Evolutionary conservation across 345 rosid species (phyloP), one percentile per base, ranked within the genome.

Genomic region (Heritiera fomes): DNA sequence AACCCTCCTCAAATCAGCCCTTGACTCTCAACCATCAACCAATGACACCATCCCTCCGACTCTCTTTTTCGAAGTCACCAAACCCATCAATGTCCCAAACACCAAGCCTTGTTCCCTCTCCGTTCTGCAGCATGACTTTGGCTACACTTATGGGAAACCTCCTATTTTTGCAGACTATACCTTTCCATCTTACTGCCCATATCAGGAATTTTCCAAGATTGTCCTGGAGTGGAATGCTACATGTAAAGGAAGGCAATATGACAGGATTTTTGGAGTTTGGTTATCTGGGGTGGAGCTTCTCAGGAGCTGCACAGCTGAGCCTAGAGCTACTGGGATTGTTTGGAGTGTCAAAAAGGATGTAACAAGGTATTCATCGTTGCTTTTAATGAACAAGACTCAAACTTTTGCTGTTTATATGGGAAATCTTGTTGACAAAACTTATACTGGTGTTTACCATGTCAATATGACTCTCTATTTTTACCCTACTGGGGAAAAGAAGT

Each of bases 271-370:
- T 71, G 99, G 99, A 0, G 86, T 93, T 56, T 95, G 98, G 99
- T 85, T 95, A 8, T 88, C 88, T 49, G 98, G 98, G 0, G 94
- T 91, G 0, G 99, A 95, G 93, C 88, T 95, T 86, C 92, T 95
- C 77, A 86, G 99, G 70, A 90, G 99, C 87, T 95, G 99, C 85
- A 89, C 98, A 17, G 99, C 97, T 12, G 98, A 95, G 89, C 99
- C 98, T 13, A 87, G 80, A 11, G 75, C 87, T 0, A 89, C 84
- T 53, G 99, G 98, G 6, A 92, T 88, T 20, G 60, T 91, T 34
- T 95, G 99, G 99, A 90, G 84, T 1, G 94, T 95, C 0, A 71
- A 83, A 77, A 95, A 95, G 89, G 98, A 93, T 78, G 80, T 95
- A 12, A 93, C 94, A 1, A 93, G 85, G 98, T 95, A 95, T 55